phyloP scores from a whole-genome alignment of 2,329 filamentous ascomycete species.

The Colletotrichum sp. region DNA sequence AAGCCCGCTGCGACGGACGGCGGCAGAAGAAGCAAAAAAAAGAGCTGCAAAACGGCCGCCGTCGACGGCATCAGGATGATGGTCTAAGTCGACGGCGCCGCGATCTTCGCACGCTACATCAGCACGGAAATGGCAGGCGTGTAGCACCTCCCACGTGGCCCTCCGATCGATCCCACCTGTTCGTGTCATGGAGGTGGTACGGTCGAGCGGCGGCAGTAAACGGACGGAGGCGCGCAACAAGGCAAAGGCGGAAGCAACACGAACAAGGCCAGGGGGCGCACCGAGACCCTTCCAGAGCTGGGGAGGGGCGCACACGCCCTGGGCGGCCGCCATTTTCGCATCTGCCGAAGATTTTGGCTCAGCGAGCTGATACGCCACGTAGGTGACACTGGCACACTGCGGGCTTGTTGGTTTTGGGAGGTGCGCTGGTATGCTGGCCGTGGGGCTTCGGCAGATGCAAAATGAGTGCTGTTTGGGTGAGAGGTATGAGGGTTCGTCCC shows the following conservation, averaged over 20 bases:
- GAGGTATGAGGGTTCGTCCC: conserved; percentile 1
- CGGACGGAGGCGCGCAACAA: background rate
- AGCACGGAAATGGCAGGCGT: background rate
- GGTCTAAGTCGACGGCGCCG: background rate
- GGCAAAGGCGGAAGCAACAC: background rate
- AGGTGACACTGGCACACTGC: background rate
- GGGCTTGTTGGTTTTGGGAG: background rate
- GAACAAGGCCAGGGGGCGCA: background rate
- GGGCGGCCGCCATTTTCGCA: background rate
- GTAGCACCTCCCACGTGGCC: background rate
- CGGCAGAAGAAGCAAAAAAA: background rate
- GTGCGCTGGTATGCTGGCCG: background rate
- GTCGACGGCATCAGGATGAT: background rate
- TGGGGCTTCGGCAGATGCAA: conserved; percentile 13
- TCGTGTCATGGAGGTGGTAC: background rate
- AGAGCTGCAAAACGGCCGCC: background rate
- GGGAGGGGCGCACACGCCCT: background rate
- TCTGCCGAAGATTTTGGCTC: conserved; percentile 17
- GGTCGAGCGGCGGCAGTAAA: background rate
- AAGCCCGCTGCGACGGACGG: background rate
- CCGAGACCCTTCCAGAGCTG: background rate
- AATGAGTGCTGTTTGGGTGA: background rate
- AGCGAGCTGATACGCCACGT: conserved; percentile 4
- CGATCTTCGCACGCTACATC: background rate
- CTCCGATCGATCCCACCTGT: conserved; percentile 12